Conservation (phyloP, 331 rosid genomes). For the Acacia concinna region DNA sequence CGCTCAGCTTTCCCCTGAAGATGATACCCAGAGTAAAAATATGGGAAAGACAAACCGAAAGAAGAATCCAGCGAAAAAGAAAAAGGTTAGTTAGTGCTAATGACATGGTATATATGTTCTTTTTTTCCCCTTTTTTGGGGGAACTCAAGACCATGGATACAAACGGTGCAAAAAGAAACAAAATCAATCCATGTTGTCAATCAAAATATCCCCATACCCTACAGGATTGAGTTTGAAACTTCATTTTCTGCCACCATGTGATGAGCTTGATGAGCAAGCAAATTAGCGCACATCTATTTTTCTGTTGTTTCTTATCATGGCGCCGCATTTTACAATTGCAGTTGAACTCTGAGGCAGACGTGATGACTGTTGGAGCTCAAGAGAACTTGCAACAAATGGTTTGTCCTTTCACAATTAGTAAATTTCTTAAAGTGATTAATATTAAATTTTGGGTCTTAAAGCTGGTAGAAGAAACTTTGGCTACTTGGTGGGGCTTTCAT, state of each 20-base stretch:
- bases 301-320: slow-evolving; percentile 28
- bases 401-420: slow-evolving; percentile 39
- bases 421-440: slow-evolving; percentile 21
- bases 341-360: slow-evolving; percentile 76
- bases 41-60: slow-evolving; percentile 76
- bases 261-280: neutral
- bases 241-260: neutral
- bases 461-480: slow-evolving; percentile 10
- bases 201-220: neutral
- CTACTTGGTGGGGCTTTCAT: slow-evolving; percentile 4
- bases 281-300: neutral
- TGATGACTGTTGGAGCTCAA: slow-evolving; percentile 72
- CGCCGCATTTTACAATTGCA: slow-evolving; percentile 47
- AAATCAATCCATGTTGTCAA: neutral
- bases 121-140: neutral
- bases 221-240: neutral
- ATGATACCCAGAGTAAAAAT: slow-evolving; percentile 77
- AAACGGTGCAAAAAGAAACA: neutral
- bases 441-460: neutral
- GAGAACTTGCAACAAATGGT: slow-evolving; percentile 97
- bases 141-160: neutral
- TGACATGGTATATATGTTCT: slow-evolving; percentile 12
- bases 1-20: slow-evolving; percentile 69
- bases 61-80: slow-evolving; percentile 86
- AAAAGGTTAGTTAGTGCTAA: slow-evolving; percentile 64